Base-by-base conservation (phyloP, 495 filamentous ascomycete species). In the Ramalina peruviana region DNA sequence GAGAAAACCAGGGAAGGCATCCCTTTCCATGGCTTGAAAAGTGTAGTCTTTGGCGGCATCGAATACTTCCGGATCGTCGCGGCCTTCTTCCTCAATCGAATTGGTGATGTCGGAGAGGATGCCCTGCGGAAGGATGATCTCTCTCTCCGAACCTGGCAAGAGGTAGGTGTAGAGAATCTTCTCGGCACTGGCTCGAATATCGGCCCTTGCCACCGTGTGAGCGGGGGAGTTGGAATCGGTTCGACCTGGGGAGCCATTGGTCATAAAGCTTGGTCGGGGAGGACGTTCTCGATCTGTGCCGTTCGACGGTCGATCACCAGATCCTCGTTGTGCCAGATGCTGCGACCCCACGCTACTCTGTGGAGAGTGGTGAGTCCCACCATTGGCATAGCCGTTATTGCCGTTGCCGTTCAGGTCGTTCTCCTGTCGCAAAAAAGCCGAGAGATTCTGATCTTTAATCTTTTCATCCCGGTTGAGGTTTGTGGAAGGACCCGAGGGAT, bases 11-110 rank as follows among this genome's bases (percentile, higher is more conserved):
- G 92, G 92, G 66, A 95, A 98, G 13, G 92, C 92, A 67, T 97
- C 92, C 39, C 93, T 81, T 66, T 99, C 92, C 93, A 99, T 99
- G 3, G 92, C 92, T 62, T 97, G 93, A 66, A 96, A 99, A 42
- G 95, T 90, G 62, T 97, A 99, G 68, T 99, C 93, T 66, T 97
- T 97, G 23, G 92, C 92, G 3, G 83, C 81, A 62, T 96, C 90
- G 54, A 99, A 99, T 11, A 99, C 80, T 62, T 97, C 92, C 1
- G 92, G 92, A 60, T 99, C 92, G 56, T 96, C 93, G 58, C 92
- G 80, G 40, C 83, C 83, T 49, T 83, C 78, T 48, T 90, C 82
- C 63, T 99, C 92, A 48, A 99, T 88, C 15, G 83, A 72, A 40
- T 79, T 73, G 36, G 83, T 86, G 52, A 95, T 86, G 5, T 85